Percentiles rank a stretch among this genome's conserved stretches.
Conservation (phyloP, 805 yeast genomes). For the Yarrowia osloensis region DNA sequence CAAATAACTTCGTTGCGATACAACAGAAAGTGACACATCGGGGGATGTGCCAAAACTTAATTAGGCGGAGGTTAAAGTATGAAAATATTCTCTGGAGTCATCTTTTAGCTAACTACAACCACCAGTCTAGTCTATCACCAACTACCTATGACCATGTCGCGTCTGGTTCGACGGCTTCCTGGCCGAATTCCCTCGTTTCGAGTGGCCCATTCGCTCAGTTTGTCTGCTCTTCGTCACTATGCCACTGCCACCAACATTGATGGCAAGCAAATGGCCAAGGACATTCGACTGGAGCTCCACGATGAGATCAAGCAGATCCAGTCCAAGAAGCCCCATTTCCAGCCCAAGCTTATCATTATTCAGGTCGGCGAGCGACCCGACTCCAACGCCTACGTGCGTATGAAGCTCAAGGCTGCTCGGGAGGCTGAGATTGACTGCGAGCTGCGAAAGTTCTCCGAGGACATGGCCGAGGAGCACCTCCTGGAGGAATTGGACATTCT, state of each 20-base stretch:
- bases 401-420: slow-evolving; percentile 86
- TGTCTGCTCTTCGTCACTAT: slow-evolving; percentile 24
- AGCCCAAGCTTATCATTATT: slow-evolving; percentile 75
- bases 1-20: neutral
- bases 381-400: slow-evolving; percentile 85
- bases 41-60: slow-evolving; percentile 21
- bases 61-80: slow-evolving; percentile 10
- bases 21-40: slow-evolving; percentile 16
- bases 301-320: slow-evolving; percentile 36
- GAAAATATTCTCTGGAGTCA: slow-evolving; percentile 21
- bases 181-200: slow-evolving; percentile 14
- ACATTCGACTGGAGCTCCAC: slow-evolving; percentile 34
- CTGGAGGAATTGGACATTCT: slow-evolving; percentile 60
- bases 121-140: neutral
- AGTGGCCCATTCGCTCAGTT: slow-evolving; percentile 25
- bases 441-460: slow-evolving; percentile 63
- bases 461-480: slow-evolving; percentile 57
- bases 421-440: slow-evolving; percentile 76
- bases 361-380: slow-evolving; percentile 93
- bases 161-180: slow-evolving; percentile 26
- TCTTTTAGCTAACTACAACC: slow-evolving; percentile 4
- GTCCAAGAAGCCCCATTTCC: slow-evolving; percentile 47
- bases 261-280: slow-evolving; percentile 31
- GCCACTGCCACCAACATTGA: slow-evolving; percentile 30
- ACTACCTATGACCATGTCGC: slow-evolving; percentile 24